These are phyloP conservation scores for Saccharum spontaneum DNA, from an alignment of 176 grass and related monocot species.

Conservation along the genomic window DNA sequence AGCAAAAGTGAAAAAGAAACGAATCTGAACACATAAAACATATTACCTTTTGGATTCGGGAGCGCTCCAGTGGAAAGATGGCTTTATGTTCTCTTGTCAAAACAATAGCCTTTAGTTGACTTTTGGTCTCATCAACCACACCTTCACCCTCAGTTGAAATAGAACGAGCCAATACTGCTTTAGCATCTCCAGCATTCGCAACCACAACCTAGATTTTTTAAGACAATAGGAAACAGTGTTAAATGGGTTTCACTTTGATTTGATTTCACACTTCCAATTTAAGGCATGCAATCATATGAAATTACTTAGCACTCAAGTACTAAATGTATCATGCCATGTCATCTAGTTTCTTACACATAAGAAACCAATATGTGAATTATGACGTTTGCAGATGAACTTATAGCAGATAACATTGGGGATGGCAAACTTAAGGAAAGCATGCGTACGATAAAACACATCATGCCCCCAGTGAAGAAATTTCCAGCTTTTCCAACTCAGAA, in stretches of 20 bases:
- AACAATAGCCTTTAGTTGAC: constrained; percentile 76
- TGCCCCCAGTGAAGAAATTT: not conserved
- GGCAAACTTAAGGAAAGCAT: not conserved
- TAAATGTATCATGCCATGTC: not conserved
- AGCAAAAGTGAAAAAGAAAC: not conserved
- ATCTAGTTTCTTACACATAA: not conserved
- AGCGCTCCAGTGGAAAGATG: constrained; percentile 91
- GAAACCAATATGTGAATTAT: not conserved
- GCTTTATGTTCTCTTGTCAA: constrained; percentile 99
- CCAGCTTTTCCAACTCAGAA: not conserved
- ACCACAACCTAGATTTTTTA: constrained; percentile 61
- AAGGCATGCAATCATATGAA: not conserved
- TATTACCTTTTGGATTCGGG: constrained; percentile 77
- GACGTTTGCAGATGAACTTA: not conserved
- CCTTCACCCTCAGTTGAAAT: constrained; percentile 34
- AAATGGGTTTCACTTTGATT: not conserved
- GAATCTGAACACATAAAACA: constrained; percentile 19
- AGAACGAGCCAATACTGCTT: constrained; percentile 83
- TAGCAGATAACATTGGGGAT: not conserved
- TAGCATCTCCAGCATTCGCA: constrained; percentile 94
- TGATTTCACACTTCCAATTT: not conserved
- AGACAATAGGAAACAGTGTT: not conserved
- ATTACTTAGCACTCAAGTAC: not conserved
- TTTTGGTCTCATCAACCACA: constrained; percentile 20
- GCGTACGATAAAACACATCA: not conserved